These are phyloP conservation scores for Candida gorgasii DNA, from an alignment of 805 yeast species.

Conservation along the genomic window DNA sequence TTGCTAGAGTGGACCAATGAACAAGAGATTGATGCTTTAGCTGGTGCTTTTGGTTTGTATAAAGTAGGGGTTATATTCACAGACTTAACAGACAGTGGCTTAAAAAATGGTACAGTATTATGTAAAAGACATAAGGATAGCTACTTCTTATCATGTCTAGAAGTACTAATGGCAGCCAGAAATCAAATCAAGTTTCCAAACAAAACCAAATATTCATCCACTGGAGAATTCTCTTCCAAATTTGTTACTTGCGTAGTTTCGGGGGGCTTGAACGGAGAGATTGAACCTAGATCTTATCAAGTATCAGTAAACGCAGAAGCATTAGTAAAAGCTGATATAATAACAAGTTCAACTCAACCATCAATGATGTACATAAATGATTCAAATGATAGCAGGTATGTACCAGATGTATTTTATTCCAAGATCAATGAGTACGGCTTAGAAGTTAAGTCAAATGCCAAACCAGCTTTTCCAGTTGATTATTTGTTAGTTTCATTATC, in stretches of 20 bases:
- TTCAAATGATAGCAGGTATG: conserved; percentile 73
- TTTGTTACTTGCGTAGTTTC: conserved; percentile 91
- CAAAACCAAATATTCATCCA: conserved; percentile 58
- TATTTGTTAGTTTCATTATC: conserved; percentile 81
- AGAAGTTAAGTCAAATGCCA: conserved; percentile 84
- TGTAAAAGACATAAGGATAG: conserved; percentile 93
- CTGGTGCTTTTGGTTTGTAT: conserved; percentile 57
- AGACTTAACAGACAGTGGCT: conserved; percentile 85
- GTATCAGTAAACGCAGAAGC: conserved; percentile 88
- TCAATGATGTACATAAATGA: conserved; percentile 79
- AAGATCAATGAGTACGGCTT: conserved; percentile 84
- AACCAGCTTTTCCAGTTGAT: conserved; percentile 93
- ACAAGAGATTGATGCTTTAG: conserved; percentile 52
- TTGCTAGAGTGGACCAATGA: conserved; percentile 58
- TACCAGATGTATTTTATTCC: conserved; percentile 90
- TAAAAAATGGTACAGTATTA: conserved; percentile 82
- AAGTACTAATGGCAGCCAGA: conserved; percentile 77
- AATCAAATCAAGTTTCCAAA: conserved; percentile 71
- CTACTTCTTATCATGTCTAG: conserved; percentile 86
- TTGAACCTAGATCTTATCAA: conserved; percentile 89
- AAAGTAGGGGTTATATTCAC: conserved; percentile 87
- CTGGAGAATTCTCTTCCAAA: conserved; percentile 76
- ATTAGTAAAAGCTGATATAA: conserved; percentile 79
- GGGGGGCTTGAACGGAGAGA: conserved; percentile 86
- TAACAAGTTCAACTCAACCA: conserved; percentile 88